Evolutionary conservation across 176 grass and related monocot genomes (phyloP).

Genomic region (Luzula sylvatica): DNA sequence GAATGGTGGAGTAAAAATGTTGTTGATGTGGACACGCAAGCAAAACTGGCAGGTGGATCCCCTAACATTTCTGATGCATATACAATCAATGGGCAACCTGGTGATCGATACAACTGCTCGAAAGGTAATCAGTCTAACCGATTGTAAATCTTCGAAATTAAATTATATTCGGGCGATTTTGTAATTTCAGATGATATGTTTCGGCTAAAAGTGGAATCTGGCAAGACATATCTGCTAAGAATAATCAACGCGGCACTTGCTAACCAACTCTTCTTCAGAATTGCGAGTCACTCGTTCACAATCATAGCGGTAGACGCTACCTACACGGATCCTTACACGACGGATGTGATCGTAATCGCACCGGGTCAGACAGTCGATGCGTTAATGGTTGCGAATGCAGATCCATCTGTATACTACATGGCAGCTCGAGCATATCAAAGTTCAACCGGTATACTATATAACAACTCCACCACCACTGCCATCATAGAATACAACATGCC

Average conservation of each 20-base stretch:
- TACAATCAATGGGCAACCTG: constrained; percentile 44
- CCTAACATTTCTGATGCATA: constrained; percentile 32
- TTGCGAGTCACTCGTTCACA: constrained; percentile 49
- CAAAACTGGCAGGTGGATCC: constrained; percentile 16
- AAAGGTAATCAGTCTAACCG: background rate
- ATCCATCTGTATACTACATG: constrained; percentile 37
- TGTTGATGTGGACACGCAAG: constrained; percentile 30
- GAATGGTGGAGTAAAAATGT: constrained; percentile 50
- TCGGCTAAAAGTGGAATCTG: constrained; percentile 18
- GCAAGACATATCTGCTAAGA: constrained; percentile 41
- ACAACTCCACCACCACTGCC: constrained; percentile 32
- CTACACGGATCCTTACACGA: constrained; percentile 56
- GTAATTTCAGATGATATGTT: constrained; percentile 2
- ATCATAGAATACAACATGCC: constrained; percentile 21
- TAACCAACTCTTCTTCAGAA: constrained; percentile 60
- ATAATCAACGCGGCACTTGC: constrained; percentile 58
- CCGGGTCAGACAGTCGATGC: constrained; percentile 61
- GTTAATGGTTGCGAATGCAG: constrained; percentile 35
- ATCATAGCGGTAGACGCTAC: constrained; percentile 43
- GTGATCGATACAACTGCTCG: constrained; percentile 15
- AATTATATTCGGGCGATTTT: background rate
- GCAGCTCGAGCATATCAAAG: constrained; percentile 38
- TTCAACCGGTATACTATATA: constrained; percentile 18
- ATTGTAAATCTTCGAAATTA: background rate
- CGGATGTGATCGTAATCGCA: constrained; percentile 31